These are phyloP conservation scores for Aureobasidium sp. DNA, from an alignment of 2,329 filamentous ascomycete genomes.

Conservation along the genomic window DNA sequence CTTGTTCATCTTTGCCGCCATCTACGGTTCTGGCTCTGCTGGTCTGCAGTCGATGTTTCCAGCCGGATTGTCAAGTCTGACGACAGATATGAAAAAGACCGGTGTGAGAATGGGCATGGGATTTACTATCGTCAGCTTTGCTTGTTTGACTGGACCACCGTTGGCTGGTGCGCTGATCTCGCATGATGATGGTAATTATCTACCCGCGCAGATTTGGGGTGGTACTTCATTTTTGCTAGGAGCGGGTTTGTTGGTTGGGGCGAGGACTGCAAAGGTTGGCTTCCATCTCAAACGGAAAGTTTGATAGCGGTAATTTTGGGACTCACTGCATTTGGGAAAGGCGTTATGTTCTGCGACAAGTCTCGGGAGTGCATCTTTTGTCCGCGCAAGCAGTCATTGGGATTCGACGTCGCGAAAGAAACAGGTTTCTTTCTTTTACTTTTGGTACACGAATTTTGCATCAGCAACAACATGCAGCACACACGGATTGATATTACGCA, in stretches of 20 bases:
- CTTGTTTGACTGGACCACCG: conserved; percentile 40
- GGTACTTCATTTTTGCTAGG: conserved; percentile 29
- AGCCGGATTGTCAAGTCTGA: conserved; percentile 37
- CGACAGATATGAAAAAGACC: conserved; percentile 41
- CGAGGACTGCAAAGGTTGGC: conserved; percentile 26
- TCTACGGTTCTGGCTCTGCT: conserved; percentile 40
- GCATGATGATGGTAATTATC: conserved; percentile 28
- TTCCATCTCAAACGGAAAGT: conserved; percentile 25
- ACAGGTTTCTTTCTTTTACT: too few relatives aligned
- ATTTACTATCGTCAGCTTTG: conserved; percentile 40
- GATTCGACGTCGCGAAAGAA: too few relatives aligned
- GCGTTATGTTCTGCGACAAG: too few relatives aligned
- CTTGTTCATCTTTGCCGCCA: conserved; percentile 38
- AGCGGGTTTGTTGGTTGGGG: conserved; percentile 23
- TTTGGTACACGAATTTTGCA: too few relatives aligned
- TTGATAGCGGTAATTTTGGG: conserved; percentile 15
- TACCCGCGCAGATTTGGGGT: conserved; percentile 42
- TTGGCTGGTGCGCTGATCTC: conserved; percentile 43
- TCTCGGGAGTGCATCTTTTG: too few relatives aligned
- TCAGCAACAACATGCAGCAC: too few relatives aligned
- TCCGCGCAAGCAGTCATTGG: too few relatives aligned
- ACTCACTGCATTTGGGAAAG: too few relatives aligned
- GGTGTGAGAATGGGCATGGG: conserved; percentile 45
- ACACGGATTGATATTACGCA: too few relatives aligned
- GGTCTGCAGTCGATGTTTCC: conserved; percentile 43